Percentiles rank a stretch among this genome's conserved stretches.
phyloP scores from a whole-genome alignment of 129 eudicot species.

The Artemisia argyi region DNA sequence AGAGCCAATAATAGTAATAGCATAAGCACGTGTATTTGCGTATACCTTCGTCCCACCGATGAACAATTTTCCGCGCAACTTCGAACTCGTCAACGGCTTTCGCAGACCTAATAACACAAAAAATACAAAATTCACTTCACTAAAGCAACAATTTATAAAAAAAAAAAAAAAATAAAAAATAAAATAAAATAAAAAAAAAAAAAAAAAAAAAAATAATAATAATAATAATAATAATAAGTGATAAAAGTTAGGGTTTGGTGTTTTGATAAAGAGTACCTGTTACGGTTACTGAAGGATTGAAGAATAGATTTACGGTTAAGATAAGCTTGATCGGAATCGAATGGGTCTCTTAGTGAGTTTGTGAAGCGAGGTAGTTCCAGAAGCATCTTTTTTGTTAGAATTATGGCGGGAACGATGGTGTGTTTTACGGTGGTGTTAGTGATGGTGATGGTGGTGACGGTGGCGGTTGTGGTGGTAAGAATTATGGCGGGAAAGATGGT shows the following conservation, averaged over 20 bases:
- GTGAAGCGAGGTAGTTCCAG: conserved; percentile 80
- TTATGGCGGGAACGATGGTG: too few relatives aligned
- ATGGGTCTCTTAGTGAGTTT: conserved; percentile 75
- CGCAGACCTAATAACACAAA: conserved; percentile 36
- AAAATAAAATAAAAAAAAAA: too few relatives aligned
- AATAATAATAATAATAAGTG: too few relatives aligned
- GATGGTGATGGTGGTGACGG: too few relatives aligned
- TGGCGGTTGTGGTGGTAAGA: too few relatives aligned
- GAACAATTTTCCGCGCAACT: conserved; percentile 72
- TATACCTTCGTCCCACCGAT: conserved; percentile 87
- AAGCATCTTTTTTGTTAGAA: conserved; percentile 40
- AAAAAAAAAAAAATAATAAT: too few relatives aligned
- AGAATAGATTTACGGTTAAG: conserved; percentile 68
- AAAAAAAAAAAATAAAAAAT: too few relatives aligned
- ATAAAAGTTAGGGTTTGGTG: neutral
- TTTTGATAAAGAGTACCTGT: conserved; percentile 41
- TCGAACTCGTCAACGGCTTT: conserved; percentile 66
- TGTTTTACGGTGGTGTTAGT: too few relatives aligned
- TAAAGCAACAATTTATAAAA: too few relatives aligned
- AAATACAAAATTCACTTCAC: conserved; percentile 18
- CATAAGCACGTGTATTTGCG: neutral
- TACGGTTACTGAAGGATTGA: conserved; percentile 40
- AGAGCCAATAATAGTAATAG: neutral
- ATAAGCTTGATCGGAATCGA: conserved; percentile 89
- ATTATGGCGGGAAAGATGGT: too few relatives aligned